phyloP scores from a whole-genome alignment of 768 basidiomycete genomes.

The Tylopilus cervinicoccineus region DNA sequence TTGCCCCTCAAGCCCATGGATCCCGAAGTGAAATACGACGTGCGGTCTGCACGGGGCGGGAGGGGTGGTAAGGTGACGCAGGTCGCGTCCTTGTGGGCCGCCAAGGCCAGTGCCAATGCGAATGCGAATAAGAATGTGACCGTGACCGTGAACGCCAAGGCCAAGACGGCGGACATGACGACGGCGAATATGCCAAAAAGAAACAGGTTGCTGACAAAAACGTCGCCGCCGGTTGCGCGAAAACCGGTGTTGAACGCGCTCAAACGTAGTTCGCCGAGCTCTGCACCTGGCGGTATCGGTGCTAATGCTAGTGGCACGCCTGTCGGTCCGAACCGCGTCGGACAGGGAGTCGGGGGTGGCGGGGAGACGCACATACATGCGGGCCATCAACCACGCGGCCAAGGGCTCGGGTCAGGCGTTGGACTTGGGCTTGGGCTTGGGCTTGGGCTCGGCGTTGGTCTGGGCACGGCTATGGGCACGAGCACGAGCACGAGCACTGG shows the following conservation, averaged over 20 bases:
- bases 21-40: constrained; percentile 62
- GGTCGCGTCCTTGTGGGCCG: constrained; percentile 71
- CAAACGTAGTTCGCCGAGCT: constrained; percentile 9
- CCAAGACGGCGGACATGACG: constrained; percentile 2
- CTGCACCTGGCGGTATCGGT: neutral
- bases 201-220: neutral
- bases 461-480: too few relatives aligned
- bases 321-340: neutral
- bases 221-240: neutral
- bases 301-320: neutral
- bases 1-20: constrained; percentile 37
- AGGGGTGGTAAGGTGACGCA: constrained; percentile 70
- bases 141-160: neutral
- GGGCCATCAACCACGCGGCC: too few relatives aligned
- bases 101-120: constrained; percentile 33
- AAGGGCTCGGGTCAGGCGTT: too few relatives aligned
- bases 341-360: neutral
- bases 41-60: constrained; percentile 75
- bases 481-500: too few relatives aligned
- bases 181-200: constrained; percentile 4
- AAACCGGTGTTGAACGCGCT: constrained; percentile 11
- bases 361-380: neutral
- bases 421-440: too few relatives aligned
- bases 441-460: constrained; percentile 7
- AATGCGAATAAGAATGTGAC: too few relatives aligned